Conservation (phyloP, 768 basidiomycete species). For the Leccinellum luteum region DNA sequence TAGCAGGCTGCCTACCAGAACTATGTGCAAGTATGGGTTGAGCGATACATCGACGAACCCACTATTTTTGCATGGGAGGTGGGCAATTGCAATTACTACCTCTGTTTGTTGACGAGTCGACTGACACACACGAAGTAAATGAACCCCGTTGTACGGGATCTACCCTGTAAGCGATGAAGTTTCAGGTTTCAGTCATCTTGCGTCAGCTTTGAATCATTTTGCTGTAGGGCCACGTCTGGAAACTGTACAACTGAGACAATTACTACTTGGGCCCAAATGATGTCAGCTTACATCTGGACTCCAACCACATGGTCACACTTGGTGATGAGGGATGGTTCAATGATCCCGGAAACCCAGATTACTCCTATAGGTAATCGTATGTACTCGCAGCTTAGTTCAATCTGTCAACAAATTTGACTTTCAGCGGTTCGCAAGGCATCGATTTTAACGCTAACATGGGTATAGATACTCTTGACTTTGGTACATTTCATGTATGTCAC, state of each 20-base stretch:
- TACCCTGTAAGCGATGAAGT: neutral
- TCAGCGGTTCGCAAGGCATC: slow-evolving; percentile 53
- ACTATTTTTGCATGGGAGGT: slow-evolving; percentile 23
- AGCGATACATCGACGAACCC: neutral
- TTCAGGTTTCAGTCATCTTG: too few relatives aligned
- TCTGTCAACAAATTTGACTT: neutral
- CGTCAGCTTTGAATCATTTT: neutral
- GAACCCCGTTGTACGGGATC: slow-evolving; percentile 21
- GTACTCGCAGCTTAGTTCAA: neutral
- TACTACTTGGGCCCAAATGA: slow-evolving; percentile 50
- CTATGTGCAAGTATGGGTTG: neutral
- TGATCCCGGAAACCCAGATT: slow-evolving; percentile 41
- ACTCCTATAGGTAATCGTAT: slow-evolving; percentile 47
- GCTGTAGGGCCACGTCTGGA: slow-evolving; percentile 8
- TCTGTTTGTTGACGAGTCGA: neutral
- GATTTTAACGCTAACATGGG: slow-evolving; percentile 60
- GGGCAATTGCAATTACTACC: slow-evolving; percentile 10
- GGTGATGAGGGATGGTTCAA: slow-evolving; percentile 70
- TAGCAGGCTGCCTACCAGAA: slow-evolving; percentile 19
- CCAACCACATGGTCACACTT: slow-evolving; percentile 59
- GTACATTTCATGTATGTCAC: slow-evolving; percentile 60
- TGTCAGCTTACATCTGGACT: slow-evolving; percentile 63
- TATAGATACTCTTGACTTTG: slow-evolving; percentile 61
- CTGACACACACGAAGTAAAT: slow-evolving; percentile 3
- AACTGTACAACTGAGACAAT: slow-evolving; percentile 46